These are phyloP conservation scores for Phytophthora syringae DNA, from an alignment of 352 stramenopile genomes.

Conservation along the genomic window DNA sequence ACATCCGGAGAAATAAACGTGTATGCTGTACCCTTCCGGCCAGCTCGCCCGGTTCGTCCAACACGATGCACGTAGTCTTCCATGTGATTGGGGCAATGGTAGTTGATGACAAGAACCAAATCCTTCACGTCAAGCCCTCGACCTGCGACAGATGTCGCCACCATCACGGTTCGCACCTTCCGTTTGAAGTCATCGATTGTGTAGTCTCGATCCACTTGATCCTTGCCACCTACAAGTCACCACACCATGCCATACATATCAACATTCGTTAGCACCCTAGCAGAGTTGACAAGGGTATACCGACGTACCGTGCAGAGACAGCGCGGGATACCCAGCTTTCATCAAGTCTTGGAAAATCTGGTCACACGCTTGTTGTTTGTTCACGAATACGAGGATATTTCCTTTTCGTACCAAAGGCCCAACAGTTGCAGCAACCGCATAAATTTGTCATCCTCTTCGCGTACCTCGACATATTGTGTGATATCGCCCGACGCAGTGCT, in stretches of 20 bases:
- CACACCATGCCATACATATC: constrained; percentile 15
- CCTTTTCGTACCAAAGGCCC: constrained; percentile 96
- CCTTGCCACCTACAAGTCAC: constrained; percentile 93
- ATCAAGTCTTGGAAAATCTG: constrained; percentile 97
- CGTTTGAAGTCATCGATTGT: constrained; percentile 99
- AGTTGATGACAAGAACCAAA: constrained; percentile 99
- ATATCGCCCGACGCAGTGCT: constrained; percentile 97
- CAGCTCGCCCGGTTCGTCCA: constrained; percentile 95
- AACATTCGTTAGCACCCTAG: constrained; percentile 8
- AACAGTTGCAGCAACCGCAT: constrained; percentile 97
- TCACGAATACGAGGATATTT: constrained; percentile 99
- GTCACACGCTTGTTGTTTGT: constrained; percentile 98
- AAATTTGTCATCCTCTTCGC: constrained; percentile 99
- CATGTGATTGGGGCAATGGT: constrained; percentile 98
- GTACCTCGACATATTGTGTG: constrained; percentile 98
- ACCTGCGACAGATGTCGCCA: constrained; percentile 96
- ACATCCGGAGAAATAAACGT: constrained; percentile 98
- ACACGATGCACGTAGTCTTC: constrained; percentile 99
- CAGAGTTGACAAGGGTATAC: neutral
- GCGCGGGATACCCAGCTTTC: constrained; percentile 94
- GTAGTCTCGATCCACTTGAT: constrained; percentile 99
- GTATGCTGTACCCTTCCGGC: constrained; percentile 97
- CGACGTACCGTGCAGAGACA: constrained; percentile 95
- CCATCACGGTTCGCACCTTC: constrained; percentile 92
- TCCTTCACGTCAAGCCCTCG: constrained; percentile 99